Evolutionary conservation across 2,329 filamentous ascomycete genomes (phyloP).

Genomic region (Sordariomycetes sp.): DNA sequence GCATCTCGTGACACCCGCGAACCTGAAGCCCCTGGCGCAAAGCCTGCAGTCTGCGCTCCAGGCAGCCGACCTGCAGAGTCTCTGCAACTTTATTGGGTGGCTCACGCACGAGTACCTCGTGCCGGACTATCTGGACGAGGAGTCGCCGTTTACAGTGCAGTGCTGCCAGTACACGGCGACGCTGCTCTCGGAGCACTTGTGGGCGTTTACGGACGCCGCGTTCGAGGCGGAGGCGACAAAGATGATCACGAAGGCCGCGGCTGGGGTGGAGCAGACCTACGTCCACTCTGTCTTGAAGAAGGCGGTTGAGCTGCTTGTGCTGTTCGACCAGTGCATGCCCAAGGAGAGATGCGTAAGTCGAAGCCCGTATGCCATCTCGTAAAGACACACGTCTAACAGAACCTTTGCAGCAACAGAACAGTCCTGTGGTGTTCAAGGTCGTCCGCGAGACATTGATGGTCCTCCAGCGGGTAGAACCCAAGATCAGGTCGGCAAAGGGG

Average conservation of each 20-base stretch:
- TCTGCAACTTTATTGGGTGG: conserved; percentile 47
- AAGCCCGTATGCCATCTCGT: not conserved
- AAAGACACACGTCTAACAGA: conserved; percentile 7
- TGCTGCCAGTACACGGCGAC: conserved; percentile 45
- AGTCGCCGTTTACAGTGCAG: conserved; percentile 38
- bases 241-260: conserved; percentile 36
- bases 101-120: conserved; percentile 46
- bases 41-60: conserved; percentile 38
- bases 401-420: conserved; percentile 34
- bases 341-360: conserved; percentile 49
- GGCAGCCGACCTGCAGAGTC: conserved; percentile 31
- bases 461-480: conserved; percentile 63
- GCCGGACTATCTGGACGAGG: conserved; percentile 45
- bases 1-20: conserved; percentile 40
- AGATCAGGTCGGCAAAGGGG: conserved; percentile 51
- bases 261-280: conserved; percentile 36
- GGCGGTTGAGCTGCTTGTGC: conserved; percentile 45
- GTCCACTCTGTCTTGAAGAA: conserved; percentile 40
- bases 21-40: conserved; percentile 39
- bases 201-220: conserved; percentile 41
- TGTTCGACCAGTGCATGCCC: conserved; percentile 56
- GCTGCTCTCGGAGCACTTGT: conserved; percentile 45
- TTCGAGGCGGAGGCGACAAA: conserved; percentile 47
- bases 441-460: conserved; percentile 84
- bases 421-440: conserved; percentile 53